Evolutionary conservation across 495 filamentous ascomycete genomes (phyloP), one percentile per base, ranked within the genome.

Genomic region (Acidiella bohemica): DNA sequence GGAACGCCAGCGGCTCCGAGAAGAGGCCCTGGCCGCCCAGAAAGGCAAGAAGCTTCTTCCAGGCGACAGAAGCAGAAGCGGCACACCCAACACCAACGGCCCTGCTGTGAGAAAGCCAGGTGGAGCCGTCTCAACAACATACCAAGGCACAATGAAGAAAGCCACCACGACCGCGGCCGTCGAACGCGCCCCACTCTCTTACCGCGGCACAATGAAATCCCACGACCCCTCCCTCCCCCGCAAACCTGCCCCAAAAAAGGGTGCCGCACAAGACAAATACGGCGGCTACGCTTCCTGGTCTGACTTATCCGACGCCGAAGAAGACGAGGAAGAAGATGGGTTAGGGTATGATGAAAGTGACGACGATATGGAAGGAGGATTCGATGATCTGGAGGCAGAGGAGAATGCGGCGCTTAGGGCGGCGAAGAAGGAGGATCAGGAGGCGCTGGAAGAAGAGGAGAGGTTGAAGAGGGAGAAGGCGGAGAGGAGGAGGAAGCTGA

Each of bases 311-410:
- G 55, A 54, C 9, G 51, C 37, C 1, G 44, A 64, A 12, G 53
- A 57, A 1, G 55, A 56, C 2, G 57, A 55, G 8, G 68, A 76
- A 33, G 67, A 76, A 30, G 68, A 21, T 2, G 24, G 14, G 2
- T 14, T 12, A 2, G 20, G 14, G 3, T 21, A 71, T 35, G 67
- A 67, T 37, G 72, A 64, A 16, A 72, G 67, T 0, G 74, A 76
- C 12, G 75, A 72, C 10, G 76, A 76, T 43, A 81, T 81, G 76
- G 76, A 81, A 53, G 76, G 70, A 41, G 73, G 70, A 10, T 59
- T 68, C 17, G 66, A 67, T 32, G 75, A 77, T 45, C 56, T 79
- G 32, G 68, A 73, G 44, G 49, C 65, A 4, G 76, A 81, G 55
- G 76, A 81, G 57, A 56, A 50, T 5, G 42, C 44, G 6, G 71